Evolutionary conservation across 108 stramenopile genomes (phyloP).

Genomic region (Craspedostauros australis): DNA sequence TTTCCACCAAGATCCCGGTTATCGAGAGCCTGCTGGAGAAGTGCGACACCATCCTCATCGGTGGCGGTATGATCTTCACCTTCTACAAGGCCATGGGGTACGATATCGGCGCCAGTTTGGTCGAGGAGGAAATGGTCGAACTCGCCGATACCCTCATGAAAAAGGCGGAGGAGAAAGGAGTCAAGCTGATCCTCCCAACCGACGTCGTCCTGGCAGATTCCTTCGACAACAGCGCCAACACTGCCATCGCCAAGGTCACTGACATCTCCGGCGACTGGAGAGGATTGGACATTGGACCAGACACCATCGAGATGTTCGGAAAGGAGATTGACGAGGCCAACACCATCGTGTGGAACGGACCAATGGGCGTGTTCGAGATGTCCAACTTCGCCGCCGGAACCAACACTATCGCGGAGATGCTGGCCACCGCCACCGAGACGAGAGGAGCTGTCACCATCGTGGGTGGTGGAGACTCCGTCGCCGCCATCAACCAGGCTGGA

Average conservation of each 20-base stretch:
- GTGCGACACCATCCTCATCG: constrained; percentile 90
- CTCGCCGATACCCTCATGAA: constrained; percentile 86
- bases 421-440: constrained; percentile 84
- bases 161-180: constrained; percentile 93
- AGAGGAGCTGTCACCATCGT: constrained; percentile 91
- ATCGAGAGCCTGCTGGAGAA: constrained; percentile 96
- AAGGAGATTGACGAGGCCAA: constrained; percentile 73
- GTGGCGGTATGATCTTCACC: constrained; percentile 99
- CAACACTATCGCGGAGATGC: constrained; percentile 74
- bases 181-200: constrained; percentile 86
- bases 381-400: constrained; percentile 89
- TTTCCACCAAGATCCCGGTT: constrained; percentile 96
- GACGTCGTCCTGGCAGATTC: constrained; percentile 93
- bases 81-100: constrained; percentile 95
- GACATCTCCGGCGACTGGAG: constrained; percentile 95
- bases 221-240: constrained; percentile 82
- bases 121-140: constrained; percentile 92
- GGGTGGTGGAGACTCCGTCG: constrained; percentile 97
- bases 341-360: constrained; percentile 96
- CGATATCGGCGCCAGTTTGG: constrained; percentile 78
- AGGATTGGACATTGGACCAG: constrained; percentile 97
- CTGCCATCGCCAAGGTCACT: constrained; percentile 66
- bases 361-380: constrained; percentile 97
- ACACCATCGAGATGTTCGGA: constrained; percentile 73
- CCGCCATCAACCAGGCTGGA: constrained; percentile 91